Conservation (phyloP, 805 yeast species). For the Myxozyma geophila region DNA sequence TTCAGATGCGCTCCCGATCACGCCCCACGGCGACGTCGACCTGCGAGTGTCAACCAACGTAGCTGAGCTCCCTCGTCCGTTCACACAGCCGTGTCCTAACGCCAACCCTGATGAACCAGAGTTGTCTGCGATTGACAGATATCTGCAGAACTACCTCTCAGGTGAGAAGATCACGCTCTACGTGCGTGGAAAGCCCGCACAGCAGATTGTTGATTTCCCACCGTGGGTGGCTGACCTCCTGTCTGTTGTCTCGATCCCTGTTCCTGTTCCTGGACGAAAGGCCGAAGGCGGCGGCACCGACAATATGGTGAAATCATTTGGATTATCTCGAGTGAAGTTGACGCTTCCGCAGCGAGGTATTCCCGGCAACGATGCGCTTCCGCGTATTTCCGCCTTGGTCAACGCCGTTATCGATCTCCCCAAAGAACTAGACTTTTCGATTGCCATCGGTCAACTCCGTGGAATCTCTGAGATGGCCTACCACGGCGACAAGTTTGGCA, state of each 20-base stretch:
- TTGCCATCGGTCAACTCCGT: slow-evolving; percentile 26
- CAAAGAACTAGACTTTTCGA: slow-evolving; percentile 30
- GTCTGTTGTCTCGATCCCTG: slow-evolving; percentile 31
- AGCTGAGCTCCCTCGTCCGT: slow-evolving; percentile 22
- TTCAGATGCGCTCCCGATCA: slow-evolving; percentile 23
- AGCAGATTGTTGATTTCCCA: slow-evolving; percentile 28
- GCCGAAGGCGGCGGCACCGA: slow-evolving; percentile 17
- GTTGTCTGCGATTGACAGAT: slow-evolving; percentile 31
- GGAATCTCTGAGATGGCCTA: slow-evolving; percentile 34
- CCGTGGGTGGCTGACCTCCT: slow-evolving; percentile 29
- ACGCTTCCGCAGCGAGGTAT: slow-evolving; percentile 26
- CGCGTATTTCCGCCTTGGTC: slow-evolving; percentile 35
- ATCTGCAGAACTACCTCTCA: slow-evolving; percentile 23
- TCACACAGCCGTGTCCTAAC: slow-evolving; percentile 26
- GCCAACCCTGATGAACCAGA: slow-evolving; percentile 10
- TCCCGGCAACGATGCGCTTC: slow-evolving; percentile 18
- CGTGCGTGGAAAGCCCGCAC: slow-evolving; percentile 32
- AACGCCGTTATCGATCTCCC: slow-evolving; percentile 37
- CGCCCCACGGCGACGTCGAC: slow-evolving; percentile 21
- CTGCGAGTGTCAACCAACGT: slow-evolving; percentile 22
- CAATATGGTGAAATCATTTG: slow-evolving; percentile 29
- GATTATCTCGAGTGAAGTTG: slow-evolving; percentile 31
- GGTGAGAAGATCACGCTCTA: slow-evolving; percentile 31
- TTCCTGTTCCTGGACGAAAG: slow-evolving; percentile 33
- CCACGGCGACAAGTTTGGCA: slow-evolving; percentile 33